Evolutionary conservation across 1,284 basidiomycete species (phyloP), one percentile per base, ranked within the genome.

Genomic region (Tilletia walkeri): DNA sequence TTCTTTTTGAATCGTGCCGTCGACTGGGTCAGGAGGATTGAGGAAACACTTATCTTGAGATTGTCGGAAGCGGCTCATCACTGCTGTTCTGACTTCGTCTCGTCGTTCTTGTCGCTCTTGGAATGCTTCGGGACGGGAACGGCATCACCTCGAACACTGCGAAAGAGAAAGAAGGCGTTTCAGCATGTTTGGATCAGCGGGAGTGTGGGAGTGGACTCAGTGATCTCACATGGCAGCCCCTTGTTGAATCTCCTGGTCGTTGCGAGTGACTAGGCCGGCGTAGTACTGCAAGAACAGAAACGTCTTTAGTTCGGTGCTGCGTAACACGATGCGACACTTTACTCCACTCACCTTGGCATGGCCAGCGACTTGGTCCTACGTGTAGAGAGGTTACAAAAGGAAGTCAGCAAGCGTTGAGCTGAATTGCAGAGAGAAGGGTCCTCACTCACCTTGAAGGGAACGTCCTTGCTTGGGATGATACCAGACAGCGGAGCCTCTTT

Each of bases 161-260:
- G 50, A 20, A 7, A 7, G n/a, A 53, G 50, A 53, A 53, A 7
- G 14, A 49, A n/a, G 24, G 24, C 24, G 24, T 30, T n/a, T 30
- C 50, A 53, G 50, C 18, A 3, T 53, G 48, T 49, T 49, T 12
- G 48, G n/a, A 49, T n/a, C 14, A 49, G n/a, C 48, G n/a, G n/a
- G 48, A n/a, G 14, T 1, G 7, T 10, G 50, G n/a, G 18, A 20
- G n/a, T 18, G 12, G 50, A 18, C 1, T 7, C 18, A 53, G 24
- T 10, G 50, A 7, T 14, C 50, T 53, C 4, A 53, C 50, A n/a
- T n/a, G 24, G 50, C 50, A 20, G 50, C 50, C 7, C 50, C 50
- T 53, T 53, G n/a, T 53, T 53, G 50, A n/a, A 53, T n/a, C 50
- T 53, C 50, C 7, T 18, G 10, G 50, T 53, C 50, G 50, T 53